Evolutionary conservation across 2,329 filamentous ascomycete genomes (phyloP).

Genomic region (Tolypocladium tropicale): DNA sequence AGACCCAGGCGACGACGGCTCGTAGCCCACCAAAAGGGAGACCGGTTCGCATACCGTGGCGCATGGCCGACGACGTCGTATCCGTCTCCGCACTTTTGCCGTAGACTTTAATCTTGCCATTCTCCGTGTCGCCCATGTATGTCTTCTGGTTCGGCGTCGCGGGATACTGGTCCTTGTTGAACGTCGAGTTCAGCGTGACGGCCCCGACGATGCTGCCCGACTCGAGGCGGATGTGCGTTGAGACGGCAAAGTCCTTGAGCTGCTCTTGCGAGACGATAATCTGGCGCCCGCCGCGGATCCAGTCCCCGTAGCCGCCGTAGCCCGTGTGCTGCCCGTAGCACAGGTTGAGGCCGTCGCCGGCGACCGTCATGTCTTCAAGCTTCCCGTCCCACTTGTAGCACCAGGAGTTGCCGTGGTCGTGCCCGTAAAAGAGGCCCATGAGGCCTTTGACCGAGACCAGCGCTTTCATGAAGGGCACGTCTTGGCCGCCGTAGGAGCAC

Average conservation of each 20-base stretch:
- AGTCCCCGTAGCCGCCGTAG: conserved; percentile 59
- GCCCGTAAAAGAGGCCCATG: conserved; percentile 50
- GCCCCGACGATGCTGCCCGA: conserved; percentile 38
- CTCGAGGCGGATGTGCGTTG: conserved; percentile 54
- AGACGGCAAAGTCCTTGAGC: conserved; percentile 29
- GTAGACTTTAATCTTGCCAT: neutral
- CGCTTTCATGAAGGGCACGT: conserved; percentile 53
- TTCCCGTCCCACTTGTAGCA: conserved; percentile 38
- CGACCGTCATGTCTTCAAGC: conserved; percentile 20
- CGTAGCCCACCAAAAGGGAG: neutral
- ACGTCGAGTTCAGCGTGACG: conserved; percentile 49
- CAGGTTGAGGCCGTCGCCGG: conserved; percentile 33
- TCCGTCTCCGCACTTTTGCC: neutral
- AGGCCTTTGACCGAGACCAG: conserved; percentile 43
- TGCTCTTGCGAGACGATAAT: conserved; percentile 35
- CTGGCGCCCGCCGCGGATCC: conserved; percentile 50
- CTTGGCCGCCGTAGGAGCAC: conserved; percentile 37
- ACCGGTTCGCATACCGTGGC: neutral
- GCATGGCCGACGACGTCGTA: neutral
- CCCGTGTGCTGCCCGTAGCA: conserved; percentile 58
- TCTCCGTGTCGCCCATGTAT: neutral
- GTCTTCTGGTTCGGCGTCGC: conserved; percentile 27
- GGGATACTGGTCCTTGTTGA: conserved; percentile 44
- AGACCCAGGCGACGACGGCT: neutral
- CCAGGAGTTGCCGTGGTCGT: conserved; percentile 56